Evolutionary conservation across 441 rosid genomes (phyloP).

Genomic region (Kokia cookei): DNA sequence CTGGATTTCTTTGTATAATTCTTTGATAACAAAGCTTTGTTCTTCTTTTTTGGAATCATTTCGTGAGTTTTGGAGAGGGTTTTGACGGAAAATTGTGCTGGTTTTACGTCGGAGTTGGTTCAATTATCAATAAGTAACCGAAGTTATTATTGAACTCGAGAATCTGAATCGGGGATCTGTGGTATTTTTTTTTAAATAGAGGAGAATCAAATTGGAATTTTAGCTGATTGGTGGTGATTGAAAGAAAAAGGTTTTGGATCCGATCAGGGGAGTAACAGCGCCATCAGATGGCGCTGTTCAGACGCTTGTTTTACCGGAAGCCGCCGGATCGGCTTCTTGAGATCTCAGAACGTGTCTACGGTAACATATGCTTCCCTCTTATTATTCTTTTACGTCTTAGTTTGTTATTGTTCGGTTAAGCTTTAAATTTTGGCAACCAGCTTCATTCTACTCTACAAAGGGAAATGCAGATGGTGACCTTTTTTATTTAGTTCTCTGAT

Average conservation of each 20-base stretch:
- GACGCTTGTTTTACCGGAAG: constrained; percentile 96
- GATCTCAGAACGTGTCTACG: constrained; percentile 98
- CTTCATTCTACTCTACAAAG: not conserved
- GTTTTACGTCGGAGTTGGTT: not conserved
- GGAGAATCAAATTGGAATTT: constrained; percentile 16
- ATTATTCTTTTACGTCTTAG: not conserved
- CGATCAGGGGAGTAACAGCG: constrained; percentile 89
- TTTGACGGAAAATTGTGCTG: not conserved
- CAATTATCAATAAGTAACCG: not conserved
- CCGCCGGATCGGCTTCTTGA: constrained; percentile 99
- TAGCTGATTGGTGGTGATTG: constrained; percentile 24
- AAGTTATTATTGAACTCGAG: not conserved
- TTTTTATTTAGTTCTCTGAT: not conserved
- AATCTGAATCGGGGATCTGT: constrained; percentile 32
- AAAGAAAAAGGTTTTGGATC: constrained; percentile 68
- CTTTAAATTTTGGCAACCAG: not conserved
- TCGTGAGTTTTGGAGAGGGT: not conserved
- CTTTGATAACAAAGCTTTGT: not conserved
- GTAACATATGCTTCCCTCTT: constrained; percentile 23
- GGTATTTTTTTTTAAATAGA: constrained; percentile 6
- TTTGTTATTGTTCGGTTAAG: not conserved
- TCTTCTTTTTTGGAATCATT: not conserved
- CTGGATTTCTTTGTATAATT: constrained; percentile 4
- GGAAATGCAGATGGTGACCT: not conserved
- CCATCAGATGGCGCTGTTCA: constrained; percentile 99